Evolutionary conservation across 2,329 filamentous ascomycete genomes (phyloP), one percentile per base, ranked within the genome.

Genomic region (Pestalotiopsis fici): DNA sequence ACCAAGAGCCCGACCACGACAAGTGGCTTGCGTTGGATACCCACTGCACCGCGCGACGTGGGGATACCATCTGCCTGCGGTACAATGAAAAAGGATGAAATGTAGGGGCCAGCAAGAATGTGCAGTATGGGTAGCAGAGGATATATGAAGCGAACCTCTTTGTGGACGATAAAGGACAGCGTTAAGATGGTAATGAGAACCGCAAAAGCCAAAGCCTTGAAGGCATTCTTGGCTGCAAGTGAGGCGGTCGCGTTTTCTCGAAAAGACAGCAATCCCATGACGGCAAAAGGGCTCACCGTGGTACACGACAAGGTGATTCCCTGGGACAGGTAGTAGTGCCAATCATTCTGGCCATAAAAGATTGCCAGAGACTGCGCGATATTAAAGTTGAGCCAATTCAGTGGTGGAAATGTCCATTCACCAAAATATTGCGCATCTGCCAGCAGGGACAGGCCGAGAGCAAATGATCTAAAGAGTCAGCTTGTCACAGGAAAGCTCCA

Each of bases 131-230:
- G 95, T 1, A 98, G 86, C 21, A 99, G 86, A 1, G 96, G 95
- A 75, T 97, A 97, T 72, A 98, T 93, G 83, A 99, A 99, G 74
- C 96, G 93, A 73, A 97, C 93, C 84, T 99, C 96, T 79, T 99
- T 99, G 82, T 99, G 96, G 1, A 94, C 90, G 71, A 98, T 93
- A 59, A 93, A 76, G 1, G 93, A 97, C 39, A 98, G 86, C 2
- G 84, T 78, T 1, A 81, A 77, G 11, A 92, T 81, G 67, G 91
- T 92, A 35, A 88, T 79, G 65, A 90, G 70, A 55, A 91, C 84
- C 7, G 88, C 83, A 35, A 85, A 83, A 11, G 89, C 84, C 9
- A 95, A 81, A 43, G 86, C 85, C 65, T 83, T 85, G 64, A 84
- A 81, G 13, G 86, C 81, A 66, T 82, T 83, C 55, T 77, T 75